Evolutionary conservation across 2,329 filamentous ascomycete species (phyloP), one percentile per base, ranked within the genome.

Genomic region (Calonectria crousiana): DNA sequence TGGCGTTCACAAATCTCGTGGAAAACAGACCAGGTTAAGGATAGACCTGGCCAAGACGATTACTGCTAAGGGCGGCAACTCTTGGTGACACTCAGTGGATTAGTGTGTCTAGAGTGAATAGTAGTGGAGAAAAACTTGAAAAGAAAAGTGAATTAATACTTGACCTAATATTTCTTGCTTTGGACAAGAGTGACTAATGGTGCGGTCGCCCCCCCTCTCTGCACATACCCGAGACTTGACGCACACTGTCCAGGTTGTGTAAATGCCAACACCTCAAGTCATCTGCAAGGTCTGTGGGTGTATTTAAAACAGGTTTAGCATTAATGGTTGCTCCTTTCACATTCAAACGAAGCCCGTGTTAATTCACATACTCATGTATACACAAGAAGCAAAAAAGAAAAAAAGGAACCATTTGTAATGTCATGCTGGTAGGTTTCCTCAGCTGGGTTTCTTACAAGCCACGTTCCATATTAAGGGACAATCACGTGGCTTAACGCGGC

Each of bases 1-100:
- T 73, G 67, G 71, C 26, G 51, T 67, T 70, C 71, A 49, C 66
- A 60, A 66, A 44, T 44, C 66, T 69, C 38, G 38, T 47, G 44
- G 51, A 47, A 23, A 64, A 32, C 49, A 10, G 60, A 34, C 60
- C 51, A 60, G 26, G 32, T 47, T 60, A 60, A 44, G 32, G 41
- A 62, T 65, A 32, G 64, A 47, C 41, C 32, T 34, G 67, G 56
- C 16, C 52, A 23, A 20, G 26, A 68, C 44, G 53, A 53, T 23
- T 65, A 58, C 53, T 23, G 49, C 62, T n/a, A 47, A 41, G 28
- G 20, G 32, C 47, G 49, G 47, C 34, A 30, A 71, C 36, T 36
- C 30, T 44, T 11, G 34, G 36, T 53, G 36, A 34, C 30, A 38
- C 36, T 44, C 18, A 14, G 30, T 44, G 18, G 18, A 34, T 30